Evolutionary conservation across 2,329 filamentous ascomycete species (phyloP).

Genomic region (Dactylellina drechsleri): DNA sequence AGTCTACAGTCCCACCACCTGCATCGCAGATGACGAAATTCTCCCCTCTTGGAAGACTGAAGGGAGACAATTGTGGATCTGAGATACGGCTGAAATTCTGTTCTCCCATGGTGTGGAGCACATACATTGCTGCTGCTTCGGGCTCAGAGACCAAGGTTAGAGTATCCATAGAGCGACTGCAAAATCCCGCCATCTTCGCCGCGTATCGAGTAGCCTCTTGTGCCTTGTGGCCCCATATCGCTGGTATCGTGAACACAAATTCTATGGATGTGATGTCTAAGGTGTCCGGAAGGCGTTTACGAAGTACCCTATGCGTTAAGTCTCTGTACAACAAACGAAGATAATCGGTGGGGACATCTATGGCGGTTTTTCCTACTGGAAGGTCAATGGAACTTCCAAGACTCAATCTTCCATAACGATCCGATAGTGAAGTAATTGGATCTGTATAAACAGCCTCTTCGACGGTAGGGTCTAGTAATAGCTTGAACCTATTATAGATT

Average conservation of each 20-base stretch:
- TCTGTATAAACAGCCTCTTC: conserved; percentile 13
- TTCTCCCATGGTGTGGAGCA: conserved; percentile 6
- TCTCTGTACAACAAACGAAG: conserved; percentile 46
- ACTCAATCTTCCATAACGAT: neutral
- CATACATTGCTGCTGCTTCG: conserved; percentile 39
- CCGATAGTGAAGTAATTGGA: neutral
- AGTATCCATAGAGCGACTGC: conserved; percentile 27
- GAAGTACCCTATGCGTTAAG: conserved; percentile 34
- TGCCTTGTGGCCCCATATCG: conserved; percentile 46
- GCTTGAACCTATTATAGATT: conserved; percentile 54
- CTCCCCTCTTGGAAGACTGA: conserved; percentile 17
- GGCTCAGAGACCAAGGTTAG: conserved; percentile 39
- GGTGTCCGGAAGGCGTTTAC: conserved; percentile 22
- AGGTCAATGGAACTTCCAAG: conserved; percentile 32
- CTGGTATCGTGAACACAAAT: conserved; percentile 55
- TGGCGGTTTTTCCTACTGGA: conserved; percentile 34
- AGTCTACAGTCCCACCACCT: conserved; percentile 59
- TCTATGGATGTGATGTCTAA: conserved; percentile 54
- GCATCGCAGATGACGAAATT: conserved; percentile 58
- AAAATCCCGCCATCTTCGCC: conserved; percentile 29
- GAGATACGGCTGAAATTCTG: conserved; percentile 6
- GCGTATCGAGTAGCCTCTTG: conserved; percentile 34
- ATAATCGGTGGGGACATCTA: conserved; percentile 49
- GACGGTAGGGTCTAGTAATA: conserved; percentile 46
- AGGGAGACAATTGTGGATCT: neutral